Evolutionary conservation across 139 green algal species (phyloP), one percentile per base, ranked within the genome.

Genomic region (Zygnema circumcarinatum): DNA sequence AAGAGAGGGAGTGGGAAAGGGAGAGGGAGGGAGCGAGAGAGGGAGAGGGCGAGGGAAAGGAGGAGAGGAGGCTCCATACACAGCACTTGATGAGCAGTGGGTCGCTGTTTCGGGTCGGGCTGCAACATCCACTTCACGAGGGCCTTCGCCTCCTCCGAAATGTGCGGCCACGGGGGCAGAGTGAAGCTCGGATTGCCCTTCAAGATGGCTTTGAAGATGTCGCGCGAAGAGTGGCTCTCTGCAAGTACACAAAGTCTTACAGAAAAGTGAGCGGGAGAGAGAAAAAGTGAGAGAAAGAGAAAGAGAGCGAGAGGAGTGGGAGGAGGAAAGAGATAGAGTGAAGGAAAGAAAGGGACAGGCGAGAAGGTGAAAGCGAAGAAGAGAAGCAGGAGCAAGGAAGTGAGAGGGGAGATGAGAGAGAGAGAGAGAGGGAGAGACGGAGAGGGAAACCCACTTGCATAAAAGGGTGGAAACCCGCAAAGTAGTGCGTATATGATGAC

Each of bases 401-500:
- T 42, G 33, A 75, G 39, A 11, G 76, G 38, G 7, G 2, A 11
- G 35, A 56, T 1, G 35, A 1, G 35, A 69, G 33, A 3, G 2
- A 83, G 7, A 73, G 38, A 2, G 2, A 67, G 33, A n/a, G 75
- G 35, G 11, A 56, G 36, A 68, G 3, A 83, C n/a, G 2, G 1
- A 2, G 33, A 67, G 74, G 39, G 32, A 21, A 80, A 80, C 11
- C 2, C 25, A 76, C 76, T 52, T 3, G 38, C 38, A 89, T 95
- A 97, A 90, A 98, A 99, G 22, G 96, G 96, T n/a, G 96, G 96
- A 82, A 95, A 94, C 29, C 97, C 97, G 41, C 91, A 94, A 68
- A 99, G 93, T 38, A 99, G 93, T 85, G 98, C 98, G 94, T 98
- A 99, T 40, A 98, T 89, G 72, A 99, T 98, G 3, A 99, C 94